Conservation (phyloP, 2,329 filamentous ascomycete species). For the Domatiomyces globalis region DNA sequence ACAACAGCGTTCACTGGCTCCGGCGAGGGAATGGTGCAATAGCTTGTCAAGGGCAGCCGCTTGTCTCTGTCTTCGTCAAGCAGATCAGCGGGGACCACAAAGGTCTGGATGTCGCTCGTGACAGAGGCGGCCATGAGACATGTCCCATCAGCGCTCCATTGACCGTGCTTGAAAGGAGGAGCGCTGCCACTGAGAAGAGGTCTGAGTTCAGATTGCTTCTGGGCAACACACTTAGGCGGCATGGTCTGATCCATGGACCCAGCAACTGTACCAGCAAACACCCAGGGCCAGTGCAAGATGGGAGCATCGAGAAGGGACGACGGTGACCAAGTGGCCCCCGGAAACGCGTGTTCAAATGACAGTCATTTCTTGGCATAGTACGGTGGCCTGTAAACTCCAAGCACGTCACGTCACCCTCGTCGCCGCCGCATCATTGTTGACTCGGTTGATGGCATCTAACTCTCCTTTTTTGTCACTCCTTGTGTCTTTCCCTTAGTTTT, state of each 20-base stretch:
- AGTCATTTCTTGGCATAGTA: neutral
- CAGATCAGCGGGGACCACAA: slow-evolving; percentile 39
- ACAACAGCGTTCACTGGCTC: slow-evolving; percentile 41
- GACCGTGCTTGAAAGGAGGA: slow-evolving; percentile 8
- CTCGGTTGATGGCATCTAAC: neutral
- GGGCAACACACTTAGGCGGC: neutral
- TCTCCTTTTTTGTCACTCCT: neutral
- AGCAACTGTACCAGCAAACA: neutral
- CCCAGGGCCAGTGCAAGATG: neutral
- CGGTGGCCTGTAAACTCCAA: neutral
- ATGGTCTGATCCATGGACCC: neutral
- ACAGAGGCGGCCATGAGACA: slow-evolving; percentile 41
- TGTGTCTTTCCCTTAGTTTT: neutral
- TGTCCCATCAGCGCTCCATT: slow-evolving; percentile 41
- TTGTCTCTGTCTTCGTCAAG: slow-evolving; percentile 25
- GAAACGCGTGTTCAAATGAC: neutral
- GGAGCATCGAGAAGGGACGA: neutral
- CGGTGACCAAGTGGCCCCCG: too few relatives aligned
- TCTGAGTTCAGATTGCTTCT: neutral
- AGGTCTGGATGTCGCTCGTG: slow-evolving; percentile 38
- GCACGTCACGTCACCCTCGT: neutral
- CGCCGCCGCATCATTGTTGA: neutral
- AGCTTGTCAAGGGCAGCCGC: slow-evolving; percentile 30
- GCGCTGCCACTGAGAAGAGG: neutral
- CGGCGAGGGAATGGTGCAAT: slow-evolving; percentile 31